Evolutionary conservation across 129 eudicot species (phyloP), one percentile per base, ranked within the genome.

Genomic region (Lactuca sativa): DNA sequence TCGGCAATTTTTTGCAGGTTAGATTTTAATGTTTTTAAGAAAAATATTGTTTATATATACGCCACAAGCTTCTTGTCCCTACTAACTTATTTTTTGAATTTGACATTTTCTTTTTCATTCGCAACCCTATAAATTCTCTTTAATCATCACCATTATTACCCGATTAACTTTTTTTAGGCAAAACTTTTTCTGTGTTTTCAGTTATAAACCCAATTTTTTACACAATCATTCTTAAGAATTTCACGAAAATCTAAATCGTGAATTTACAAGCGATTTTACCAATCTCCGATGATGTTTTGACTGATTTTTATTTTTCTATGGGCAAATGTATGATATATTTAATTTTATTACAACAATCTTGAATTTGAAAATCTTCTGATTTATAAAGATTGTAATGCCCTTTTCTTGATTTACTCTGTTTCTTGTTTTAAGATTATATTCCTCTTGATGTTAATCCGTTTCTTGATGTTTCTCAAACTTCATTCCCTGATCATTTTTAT

Each of bases 1-100:
- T 67, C 74, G 51, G 4, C 80, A 48, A 48, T n/a, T 68, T 76
- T 69, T 15, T 55, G 16, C 76, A 77, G 81, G 76, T 77, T 69
- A 54, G 65, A 52, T 52, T 53, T 0, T 41, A 11, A 53, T 55
- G 4, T 47, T 47, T 43, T 56, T 30, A 40, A 4, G 37, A 32
- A 41, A 56, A 30, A 9, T 64, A 53, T 43, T 32, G 48, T 7
- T 32, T 74, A 13, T 56, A 43, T 12, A 13, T 32, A 3, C 4
- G 11, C 37, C 13, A 36, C 5, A 53, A 37, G 12, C 16, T 68
- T 55, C 15, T 56, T 56, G 64, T 69, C 62, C 68, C 53, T 40
- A 59, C 38, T 53, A 14, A 21, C 21, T 67, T 48, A 61, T 11
- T 49, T 38, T 38, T 69, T 76, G 40, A 69, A 37, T 37, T 12